Evolutionary conservation across 2,329 filamentous ascomycete species (phyloP).

Genomic region (Colletotrichum liriopes): DNA sequence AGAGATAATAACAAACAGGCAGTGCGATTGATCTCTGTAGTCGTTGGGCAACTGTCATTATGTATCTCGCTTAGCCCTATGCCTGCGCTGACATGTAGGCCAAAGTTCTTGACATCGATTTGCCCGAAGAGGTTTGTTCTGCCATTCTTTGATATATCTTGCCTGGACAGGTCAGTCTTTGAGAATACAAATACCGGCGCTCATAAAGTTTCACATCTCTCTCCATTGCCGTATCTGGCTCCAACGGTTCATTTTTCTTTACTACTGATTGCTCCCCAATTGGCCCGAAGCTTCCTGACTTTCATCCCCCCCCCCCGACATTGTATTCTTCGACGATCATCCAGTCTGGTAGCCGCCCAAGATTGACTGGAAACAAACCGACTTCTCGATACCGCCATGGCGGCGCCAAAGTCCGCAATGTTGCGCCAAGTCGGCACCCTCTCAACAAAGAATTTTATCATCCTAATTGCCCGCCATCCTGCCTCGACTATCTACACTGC

Average conservation of each 20-base stretch:
- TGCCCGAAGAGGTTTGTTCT: neutral
- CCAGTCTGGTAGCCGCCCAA: no score
- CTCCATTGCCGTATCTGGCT: neutral
- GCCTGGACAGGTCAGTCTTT: neutral
- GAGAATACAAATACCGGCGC: neutral
- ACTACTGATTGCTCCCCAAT: neutral
- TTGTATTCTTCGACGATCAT: neutral
- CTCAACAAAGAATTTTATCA: slow-evolving; percentile 74
- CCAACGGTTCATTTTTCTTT: neutral
- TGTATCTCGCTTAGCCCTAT: neutral
- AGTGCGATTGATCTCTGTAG: neutral
- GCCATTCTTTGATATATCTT: neutral
- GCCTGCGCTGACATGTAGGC: neutral
- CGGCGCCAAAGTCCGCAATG: slow-evolving; percentile 13
- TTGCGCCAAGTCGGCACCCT: slow-evolving; percentile 72
- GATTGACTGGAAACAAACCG: fast-evolving
- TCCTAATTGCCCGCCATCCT: slow-evolving; percentile 68
- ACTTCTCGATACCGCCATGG: neutral
- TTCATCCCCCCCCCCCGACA: fast-evolving
- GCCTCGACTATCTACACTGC: slow-evolving; percentile 69
- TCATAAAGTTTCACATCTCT: neutral
- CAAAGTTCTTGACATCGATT: neutral
- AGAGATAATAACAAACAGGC: slow-evolving; percentile 5
- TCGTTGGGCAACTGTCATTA: neutral
- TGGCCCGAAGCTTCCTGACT: neutral